Base-by-base conservation (phyloP, 2,329 filamentous ascomycete genomes). In the Penicillium sp. region DNA sequence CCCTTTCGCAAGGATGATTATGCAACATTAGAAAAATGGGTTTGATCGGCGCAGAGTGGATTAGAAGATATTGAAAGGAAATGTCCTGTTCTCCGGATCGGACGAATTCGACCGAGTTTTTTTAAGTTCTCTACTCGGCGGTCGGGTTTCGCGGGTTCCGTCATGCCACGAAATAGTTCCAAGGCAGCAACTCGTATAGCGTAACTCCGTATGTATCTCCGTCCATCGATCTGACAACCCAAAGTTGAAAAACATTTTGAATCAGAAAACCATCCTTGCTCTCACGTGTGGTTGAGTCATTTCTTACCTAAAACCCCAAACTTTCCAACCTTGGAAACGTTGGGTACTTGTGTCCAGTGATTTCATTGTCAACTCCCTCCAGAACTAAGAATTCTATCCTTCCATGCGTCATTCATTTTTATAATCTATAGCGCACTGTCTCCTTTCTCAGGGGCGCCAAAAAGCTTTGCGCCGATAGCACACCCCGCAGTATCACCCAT, bases 101-200 rank as follows among this genome's bases (percentile, higher is more conserved):
- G 53, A 56, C 53, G 53, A 56, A 52, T 24, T 56, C 40, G 48
- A 52, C 53, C 53, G 53, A 24, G 31, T 8, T 34, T 14, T 37
- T 37, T 37, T 37, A 22, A 51, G 20, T 48, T 37, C 38, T 37
- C 38, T 29, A 50, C 53, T 53, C 58, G 61, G 61, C 24, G 57
- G 59, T 60, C 66, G 66, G 66, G 56, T 38, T 60, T 61, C 50
- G 34, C 29, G 49, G 43, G 6, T 47, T 58, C 65, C 64, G 64
- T 55, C 55, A 60, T 60, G 61, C 58, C 56, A 65, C 53, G 53
- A 59, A 51, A 35, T 35, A 24, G 39, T 31, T 59, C 58, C 46
- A 39, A 51, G 48, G 38, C 48, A 34, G 35, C 46, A 38, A 37
- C 34, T 29, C 16, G 42, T 48, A n/a, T 42, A 24, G 16, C 40